phyloP scores from a whole-genome alignment of 176 grass and related monocot genomes.

The Chloris gayana region DNA sequence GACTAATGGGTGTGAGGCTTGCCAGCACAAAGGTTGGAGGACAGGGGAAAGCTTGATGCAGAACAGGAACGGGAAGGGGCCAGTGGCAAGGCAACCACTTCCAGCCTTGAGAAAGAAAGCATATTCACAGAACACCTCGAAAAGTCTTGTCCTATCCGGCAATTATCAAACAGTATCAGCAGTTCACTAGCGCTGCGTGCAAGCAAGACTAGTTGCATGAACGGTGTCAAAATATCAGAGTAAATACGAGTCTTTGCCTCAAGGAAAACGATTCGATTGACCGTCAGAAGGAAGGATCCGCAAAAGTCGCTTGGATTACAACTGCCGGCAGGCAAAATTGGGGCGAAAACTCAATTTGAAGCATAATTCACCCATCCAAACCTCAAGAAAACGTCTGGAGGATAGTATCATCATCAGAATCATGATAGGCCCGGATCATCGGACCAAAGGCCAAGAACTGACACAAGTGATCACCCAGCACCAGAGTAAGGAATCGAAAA shows the following conservation, averaged over 20 bases:
- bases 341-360: background rate
- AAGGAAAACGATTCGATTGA: background rate
- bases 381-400: background rate
- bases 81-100: constrained; percentile 8
- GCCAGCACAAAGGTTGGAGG: constrained; percentile 10
- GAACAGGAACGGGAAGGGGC: constrained; percentile 5
- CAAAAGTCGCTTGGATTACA: background rate
- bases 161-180: constrained; percentile 39
- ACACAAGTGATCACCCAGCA: background rate
- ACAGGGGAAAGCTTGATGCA: background rate
- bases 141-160: constrained; percentile 16
- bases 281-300: constrained; percentile 6
- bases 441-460: background rate
- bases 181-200: background rate
- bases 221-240: constrained; percentile 9
- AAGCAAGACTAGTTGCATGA: constrained; percentile 23
- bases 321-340: background rate
- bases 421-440: background rate
- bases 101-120: constrained; percentile 25
- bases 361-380: background rate
- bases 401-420: background rate
- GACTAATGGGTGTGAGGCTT: background rate
- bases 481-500: background rate
- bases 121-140: constrained; percentile 28
- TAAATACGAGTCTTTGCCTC: background rate